These are phyloP conservation scores for Puccinia coronata DNA, from an alignment of 1,284 basidiomycete species.

Conservation along the genomic window DNA sequence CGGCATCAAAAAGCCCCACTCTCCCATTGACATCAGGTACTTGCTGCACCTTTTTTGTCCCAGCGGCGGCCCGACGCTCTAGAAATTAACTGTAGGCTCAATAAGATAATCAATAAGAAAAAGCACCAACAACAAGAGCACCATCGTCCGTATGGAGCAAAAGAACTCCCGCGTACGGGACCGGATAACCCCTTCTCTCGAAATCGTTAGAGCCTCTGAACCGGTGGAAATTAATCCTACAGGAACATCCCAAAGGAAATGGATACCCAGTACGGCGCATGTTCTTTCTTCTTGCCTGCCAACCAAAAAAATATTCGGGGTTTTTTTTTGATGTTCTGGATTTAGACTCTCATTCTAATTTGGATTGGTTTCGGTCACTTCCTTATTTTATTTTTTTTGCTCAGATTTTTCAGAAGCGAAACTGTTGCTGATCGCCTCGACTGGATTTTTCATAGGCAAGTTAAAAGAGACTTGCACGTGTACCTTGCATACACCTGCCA, in stretches of 20 bases:
- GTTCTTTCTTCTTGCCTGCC: not conserved
- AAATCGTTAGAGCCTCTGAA: not conserved
- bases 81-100: no score
- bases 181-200: not conserved
- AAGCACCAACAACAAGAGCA: no score
- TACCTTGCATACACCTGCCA: no score
- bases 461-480: no score
- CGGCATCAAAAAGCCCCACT: no score
- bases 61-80: no score
- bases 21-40: no score
- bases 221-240: not conserved
- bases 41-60: no score
- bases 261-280: not conserved
- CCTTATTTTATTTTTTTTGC: constrained; percentile 19
- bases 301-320: not conserved
- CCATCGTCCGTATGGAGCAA: not conserved
- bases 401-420: constrained; percentile 14
- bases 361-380: not conserved
- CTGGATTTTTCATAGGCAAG: constrained; percentile 33
- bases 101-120: no score
- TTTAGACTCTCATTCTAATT: no score
- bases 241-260: not conserved
- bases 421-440: constrained; percentile 27
- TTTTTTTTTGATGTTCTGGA: no score
- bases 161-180: not conserved